phyloP scores from a whole-genome alignment of 768 basidiomycete species.

The Pilatotrama ljubarskyi region DNA sequence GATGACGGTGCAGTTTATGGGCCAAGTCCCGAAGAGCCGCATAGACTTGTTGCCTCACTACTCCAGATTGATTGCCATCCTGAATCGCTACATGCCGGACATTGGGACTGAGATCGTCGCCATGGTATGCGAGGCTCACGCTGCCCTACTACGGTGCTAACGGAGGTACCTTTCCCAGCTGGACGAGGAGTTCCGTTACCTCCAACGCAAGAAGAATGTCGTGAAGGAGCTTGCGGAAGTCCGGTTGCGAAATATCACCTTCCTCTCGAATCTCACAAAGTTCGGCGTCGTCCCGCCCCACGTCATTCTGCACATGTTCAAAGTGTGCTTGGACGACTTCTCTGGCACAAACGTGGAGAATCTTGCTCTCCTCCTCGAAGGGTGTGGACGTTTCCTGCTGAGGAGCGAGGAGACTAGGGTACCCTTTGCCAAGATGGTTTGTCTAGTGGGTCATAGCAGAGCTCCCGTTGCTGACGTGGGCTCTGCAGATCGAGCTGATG shows the following conservation, averaged over 20 bases:
- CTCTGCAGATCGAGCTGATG: conserved; percentile 82
- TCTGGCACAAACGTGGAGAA: conserved; percentile 92
- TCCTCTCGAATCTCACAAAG: conserved; percentile 92
- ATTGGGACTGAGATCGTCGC: conserved; percentile 81
- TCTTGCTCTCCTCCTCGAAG: conserved; percentile 86
- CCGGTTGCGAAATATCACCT: conserved; percentile 84
- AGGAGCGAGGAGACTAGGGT: conserved; percentile 85
- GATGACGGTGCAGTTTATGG: conserved; percentile 58
- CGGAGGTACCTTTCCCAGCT: conserved; percentile 53
- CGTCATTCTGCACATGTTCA: conserved; percentile 92
- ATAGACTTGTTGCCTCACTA: conserved; percentile 93
- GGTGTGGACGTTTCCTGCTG: conserved; percentile 89
- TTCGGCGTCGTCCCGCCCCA: conserved; percentile 90
- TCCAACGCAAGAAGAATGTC: conserved; percentile 92
- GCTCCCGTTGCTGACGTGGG: not conserved
- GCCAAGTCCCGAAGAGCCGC: conserved; percentile 82
- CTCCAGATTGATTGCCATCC: conserved; percentile 81
- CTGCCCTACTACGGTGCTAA: not conserved
- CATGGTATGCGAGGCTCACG: conserved; percentile 44
- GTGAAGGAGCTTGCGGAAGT: conserved; percentile 87
- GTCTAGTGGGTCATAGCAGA: conserved; percentile 9
- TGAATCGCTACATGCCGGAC: conserved; percentile 93
- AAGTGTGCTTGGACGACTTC: conserved; percentile 96
- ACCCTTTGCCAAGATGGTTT: conserved; percentile 86
- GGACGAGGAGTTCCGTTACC: conserved; percentile 94